Evolutionary conservation across 306 rosid species (phyloP), one percentile per base, ranked within the genome.

Genomic region (Prunus mira): DNA sequence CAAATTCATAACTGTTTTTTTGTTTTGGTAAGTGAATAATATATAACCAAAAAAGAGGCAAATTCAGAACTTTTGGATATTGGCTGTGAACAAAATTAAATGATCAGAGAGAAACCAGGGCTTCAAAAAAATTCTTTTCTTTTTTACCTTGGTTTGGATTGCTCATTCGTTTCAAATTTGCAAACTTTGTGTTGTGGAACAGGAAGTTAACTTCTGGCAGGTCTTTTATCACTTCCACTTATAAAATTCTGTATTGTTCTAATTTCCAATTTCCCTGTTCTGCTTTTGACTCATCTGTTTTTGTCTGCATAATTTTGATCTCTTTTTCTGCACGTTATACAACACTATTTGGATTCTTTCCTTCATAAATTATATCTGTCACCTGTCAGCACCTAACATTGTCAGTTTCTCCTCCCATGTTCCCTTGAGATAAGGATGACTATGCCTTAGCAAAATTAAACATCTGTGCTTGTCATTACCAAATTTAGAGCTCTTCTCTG

Each of bases 291-390:
- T 15, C 0, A 10, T 17, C 8, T 50, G 55, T 63, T 27, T 55
- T 34, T 80, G 14, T 61, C 51, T 67, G 76, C 65, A 67, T 73
- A 30, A 24, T 32, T 38, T 34, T 67, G 41, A 65, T 74, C 19
- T 66, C 54, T 30, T 47, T 34, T 66, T 47, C 12, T 61, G 58
- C 65, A 22, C 63, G 41, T 62, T 61, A 22, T 54, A 57, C 71
- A 32, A 54, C 69, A 38, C 8, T 71, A 17, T 38, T 50, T 79
- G n/a, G 71, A 13, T 49, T 56, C 49, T 12, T 62, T 62, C 27
- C 76, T 60, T 71, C 54, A 32, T 12, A 46, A 22, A 45, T 38
- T 56, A 38, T 12, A 30, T 55, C 46, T 45, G 73, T 45, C 34
- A 25, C 62, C 18, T 56, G 62, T 20, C 15, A 13, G 28, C 43